These are phyloP conservation scores for Pterocarpus macrocarpus DNA, from an alignment of 306 rosid species.

Conservation along the genomic window DNA sequence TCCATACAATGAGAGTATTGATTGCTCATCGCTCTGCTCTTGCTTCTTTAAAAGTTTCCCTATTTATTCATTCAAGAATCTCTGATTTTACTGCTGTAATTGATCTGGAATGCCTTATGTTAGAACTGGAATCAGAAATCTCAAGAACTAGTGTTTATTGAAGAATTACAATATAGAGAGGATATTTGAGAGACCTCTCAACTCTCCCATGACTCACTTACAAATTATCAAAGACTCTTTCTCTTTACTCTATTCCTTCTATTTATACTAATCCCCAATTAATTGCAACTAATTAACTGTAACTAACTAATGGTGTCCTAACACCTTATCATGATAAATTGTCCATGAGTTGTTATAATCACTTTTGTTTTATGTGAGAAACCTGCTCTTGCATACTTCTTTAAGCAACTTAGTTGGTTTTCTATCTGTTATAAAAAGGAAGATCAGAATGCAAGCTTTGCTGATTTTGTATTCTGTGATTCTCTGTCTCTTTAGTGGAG, in stretches of 20 bases:
- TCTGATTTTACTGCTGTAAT: constrained; percentile 7
- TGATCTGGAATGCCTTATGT: constrained; percentile 37
- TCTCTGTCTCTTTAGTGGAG: constrained; percentile 77
- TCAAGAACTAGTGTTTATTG: too few species aligned
- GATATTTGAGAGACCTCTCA: too few species aligned
- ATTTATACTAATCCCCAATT: too few species aligned
- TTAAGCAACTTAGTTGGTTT: constrained; percentile 18
- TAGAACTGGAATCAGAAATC: too few species aligned
- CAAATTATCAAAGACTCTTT: too few species aligned
- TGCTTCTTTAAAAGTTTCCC: constrained; percentile 26
- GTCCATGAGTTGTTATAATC: constrained; percentile 21
- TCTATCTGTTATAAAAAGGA: constrained; percentile 4
- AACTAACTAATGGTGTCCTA: too few species aligned
- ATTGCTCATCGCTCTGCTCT: constrained; percentile 4
- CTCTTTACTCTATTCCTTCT: too few species aligned
- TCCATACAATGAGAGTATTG: constrained; percentile 15
- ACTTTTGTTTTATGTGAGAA: constrained; percentile 6
- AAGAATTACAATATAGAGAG: too few species aligned
- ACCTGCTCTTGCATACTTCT: constrained; percentile 35
- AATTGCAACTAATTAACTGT: too few species aligned
- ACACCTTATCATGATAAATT: constrained; percentile 15
- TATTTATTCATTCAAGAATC: not conserved
- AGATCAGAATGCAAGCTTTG: constrained; percentile 34
- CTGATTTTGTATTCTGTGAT: constrained; percentile 48
- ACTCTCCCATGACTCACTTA: too few species aligned